Evolutionary conservation across 2,329 filamentous ascomycete species (phyloP).

Genomic region (Alternaria burnsii): DNA sequence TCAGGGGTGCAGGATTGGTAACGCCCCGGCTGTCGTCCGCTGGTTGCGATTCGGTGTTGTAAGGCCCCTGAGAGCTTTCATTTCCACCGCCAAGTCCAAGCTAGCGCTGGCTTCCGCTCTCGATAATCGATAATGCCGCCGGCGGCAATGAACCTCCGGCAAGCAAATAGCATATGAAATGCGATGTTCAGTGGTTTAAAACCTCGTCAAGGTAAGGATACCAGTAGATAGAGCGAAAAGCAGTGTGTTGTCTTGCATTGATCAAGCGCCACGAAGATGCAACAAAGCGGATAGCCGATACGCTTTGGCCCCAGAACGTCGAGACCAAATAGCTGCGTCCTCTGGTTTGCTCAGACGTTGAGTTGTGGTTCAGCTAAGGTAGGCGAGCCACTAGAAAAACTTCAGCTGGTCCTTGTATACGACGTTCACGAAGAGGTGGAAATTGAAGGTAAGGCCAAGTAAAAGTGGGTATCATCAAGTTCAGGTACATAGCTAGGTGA

Average conservation of each 20-base stretch:
- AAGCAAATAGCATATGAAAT: conserved; percentile 1
- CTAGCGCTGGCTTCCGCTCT: conserved; percentile 7
- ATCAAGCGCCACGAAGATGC: neutral
- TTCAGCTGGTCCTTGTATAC: neutral
- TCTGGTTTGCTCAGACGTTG: neutral
- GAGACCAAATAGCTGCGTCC: neutral
- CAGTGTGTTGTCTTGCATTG: neutral
- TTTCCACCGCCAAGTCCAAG: conserved; percentile 16
- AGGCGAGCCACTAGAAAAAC: neutral
- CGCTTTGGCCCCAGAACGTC: neutral
- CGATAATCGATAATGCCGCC: conserved; percentile 6
- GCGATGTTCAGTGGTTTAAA: neutral
- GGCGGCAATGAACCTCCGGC: conserved; percentile 1
- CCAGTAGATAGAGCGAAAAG: neutral
- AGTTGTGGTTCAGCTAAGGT: neutral
- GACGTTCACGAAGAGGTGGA: conserved; percentile 3
- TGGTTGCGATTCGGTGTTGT: conserved; percentile 9
- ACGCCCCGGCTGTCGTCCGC: neutral
- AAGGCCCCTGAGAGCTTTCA: conserved; percentile 7
- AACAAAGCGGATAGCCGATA: neutral
- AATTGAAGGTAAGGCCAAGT: conserved; percentile 1
- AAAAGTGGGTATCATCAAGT: conserved; percentile 24
- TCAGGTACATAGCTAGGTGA: neutral
- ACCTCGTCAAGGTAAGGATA: neutral
- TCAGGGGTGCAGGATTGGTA: neutral